Percentiles rank a stretch among this genome's conserved stretches.
phyloP scores from a whole-genome alignment of 2,329 filamentous ascomycete species.

The Epichloe bromicola region DNA sequence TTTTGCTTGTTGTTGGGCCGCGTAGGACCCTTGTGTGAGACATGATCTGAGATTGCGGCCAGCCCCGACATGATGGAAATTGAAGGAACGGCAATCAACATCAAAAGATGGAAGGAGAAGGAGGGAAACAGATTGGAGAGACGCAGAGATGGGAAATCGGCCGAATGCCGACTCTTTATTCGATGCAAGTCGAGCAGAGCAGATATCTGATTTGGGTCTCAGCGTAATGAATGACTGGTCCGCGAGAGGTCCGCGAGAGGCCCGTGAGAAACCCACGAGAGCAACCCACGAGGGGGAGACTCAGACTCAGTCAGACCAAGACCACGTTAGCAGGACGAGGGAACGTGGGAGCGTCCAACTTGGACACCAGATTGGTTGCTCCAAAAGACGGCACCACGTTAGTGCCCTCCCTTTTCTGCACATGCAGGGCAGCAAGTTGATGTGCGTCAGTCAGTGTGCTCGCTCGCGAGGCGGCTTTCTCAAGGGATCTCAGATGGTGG shows the following conservation, averaged over 20 bases:
- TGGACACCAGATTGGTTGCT: neutral
- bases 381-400: neutral
- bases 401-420: neutral
- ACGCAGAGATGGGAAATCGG: too few relatives aligned
- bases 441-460: neutral
- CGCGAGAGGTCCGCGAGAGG: neutral
- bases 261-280: too few relatives aligned
- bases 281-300: neutral
- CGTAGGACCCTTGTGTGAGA: neutral
- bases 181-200: neutral
- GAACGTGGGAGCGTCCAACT: too few relatives aligned
- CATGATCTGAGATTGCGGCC: neutral
- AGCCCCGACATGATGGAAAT: neutral
- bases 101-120: neutral
- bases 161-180: neutral
- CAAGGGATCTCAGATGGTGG: neutral
- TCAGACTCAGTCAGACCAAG: neutral
- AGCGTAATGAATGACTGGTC: neutral
- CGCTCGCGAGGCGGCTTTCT: neutral
- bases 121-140: too few relatives aligned
- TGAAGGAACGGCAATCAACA: neutral
- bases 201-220: neutral
- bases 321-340: too few relatives aligned
- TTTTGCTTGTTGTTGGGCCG: neutral
- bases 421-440: neutral